Percentiles rank a stretch among this genome's conserved stretches.
Evolutionary conservation across 2,329 filamentous ascomycete species (phyloP).

Genomic region (Periconia digitata): DNA sequence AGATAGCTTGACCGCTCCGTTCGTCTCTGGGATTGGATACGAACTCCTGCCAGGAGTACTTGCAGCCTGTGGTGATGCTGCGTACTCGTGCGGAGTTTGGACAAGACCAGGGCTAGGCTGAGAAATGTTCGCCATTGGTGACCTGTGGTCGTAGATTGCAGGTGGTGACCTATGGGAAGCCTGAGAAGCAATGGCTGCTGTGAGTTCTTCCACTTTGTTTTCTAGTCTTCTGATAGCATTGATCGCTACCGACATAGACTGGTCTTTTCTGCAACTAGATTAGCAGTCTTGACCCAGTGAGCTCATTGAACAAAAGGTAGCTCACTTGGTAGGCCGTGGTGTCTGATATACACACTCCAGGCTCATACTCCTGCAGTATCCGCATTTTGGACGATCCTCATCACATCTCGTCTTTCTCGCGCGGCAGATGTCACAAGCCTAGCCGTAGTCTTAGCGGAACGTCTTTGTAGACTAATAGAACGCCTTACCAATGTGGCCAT

Average conservation of each 20-base stretch:
- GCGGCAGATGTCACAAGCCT: conserved; percentile 58
- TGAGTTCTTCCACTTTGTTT: conserved; percentile 54
- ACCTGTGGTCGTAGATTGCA: conserved; percentile 25
- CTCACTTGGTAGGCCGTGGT: conserved; percentile 55
- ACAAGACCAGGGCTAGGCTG: conserved; percentile 29
- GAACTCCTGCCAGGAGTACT: conserved; percentile 29
- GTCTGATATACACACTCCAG: conserved; percentile 56
- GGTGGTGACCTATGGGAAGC: conserved; percentile 2
- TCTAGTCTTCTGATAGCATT: conserved; percentile 57
- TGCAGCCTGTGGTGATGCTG: conserved; percentile 27
- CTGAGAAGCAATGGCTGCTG: conserved; percentile 37
- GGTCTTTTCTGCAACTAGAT: conserved; percentile 48
- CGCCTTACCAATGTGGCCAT: conserved; percentile 36
- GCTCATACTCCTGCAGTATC: conserved; percentile 53
- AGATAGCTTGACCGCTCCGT: conserved; percentile 43
- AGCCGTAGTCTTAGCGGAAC: not conserved
- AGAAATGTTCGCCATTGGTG: conserved; percentile 28
- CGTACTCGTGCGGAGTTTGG: conserved; percentile 24
- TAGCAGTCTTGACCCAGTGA: not conserved
- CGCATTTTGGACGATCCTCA: conserved; percentile 55
- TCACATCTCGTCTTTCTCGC: conserved; percentile 59
- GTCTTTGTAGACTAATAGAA: too few relatives aligned
- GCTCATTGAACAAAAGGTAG: not conserved
- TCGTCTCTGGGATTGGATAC: conserved; percentile 18
- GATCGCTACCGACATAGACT: conserved; percentile 57